phyloP scores from a whole-genome alignment of 176 grass and related monocot genomes.

The Aegilops bicornis region DNA sequence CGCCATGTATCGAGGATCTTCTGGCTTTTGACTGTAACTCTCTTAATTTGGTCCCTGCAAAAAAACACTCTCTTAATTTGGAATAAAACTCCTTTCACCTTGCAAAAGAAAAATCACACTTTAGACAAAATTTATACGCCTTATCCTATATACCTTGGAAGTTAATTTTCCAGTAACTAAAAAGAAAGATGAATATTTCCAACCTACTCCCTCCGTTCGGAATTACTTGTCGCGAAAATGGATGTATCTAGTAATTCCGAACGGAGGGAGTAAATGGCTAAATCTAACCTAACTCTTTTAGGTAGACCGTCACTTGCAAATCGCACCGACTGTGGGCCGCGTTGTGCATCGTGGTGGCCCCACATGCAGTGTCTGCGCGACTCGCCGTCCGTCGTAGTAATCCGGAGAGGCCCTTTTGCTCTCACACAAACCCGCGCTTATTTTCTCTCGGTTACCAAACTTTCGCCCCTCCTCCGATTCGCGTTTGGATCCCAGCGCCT shows the following conservation, averaged over 20 bases:
- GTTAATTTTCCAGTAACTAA: neutral
- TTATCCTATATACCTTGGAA: too few relatives aligned
- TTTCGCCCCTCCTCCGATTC: neutral
- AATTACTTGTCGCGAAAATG: too few relatives aligned
- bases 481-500: slow-evolving; percentile 35
- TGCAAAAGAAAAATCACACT: too few relatives aligned
- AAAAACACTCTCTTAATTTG: too few relatives aligned
- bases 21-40: too few relatives aligned
- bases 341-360: neutral
- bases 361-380: slow-evolving; percentile 1
- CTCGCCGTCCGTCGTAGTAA: neutral
- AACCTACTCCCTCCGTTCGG: neutral
- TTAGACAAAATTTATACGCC: too few relatives aligned
- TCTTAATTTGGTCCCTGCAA: too few relatives aligned
- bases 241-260: too few relatives aligned
- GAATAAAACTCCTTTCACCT: too few relatives aligned
- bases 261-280: neutral
- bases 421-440: slow-evolving; percentile 41
- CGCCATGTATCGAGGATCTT: too few relatives aligned
- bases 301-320: slow-evolving; percentile 27
- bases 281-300: slow-evolving; percentile 17
- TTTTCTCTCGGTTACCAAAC: slow-evolving; percentile 12
- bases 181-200: neutral
- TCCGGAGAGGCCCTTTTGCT: slow-evolving; percentile 10
- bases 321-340: slow-evolving; percentile 15